Conservation (phyloP, 2,329 filamentous ascomycete genomes). For the Paecilomyces sp. region DNA sequence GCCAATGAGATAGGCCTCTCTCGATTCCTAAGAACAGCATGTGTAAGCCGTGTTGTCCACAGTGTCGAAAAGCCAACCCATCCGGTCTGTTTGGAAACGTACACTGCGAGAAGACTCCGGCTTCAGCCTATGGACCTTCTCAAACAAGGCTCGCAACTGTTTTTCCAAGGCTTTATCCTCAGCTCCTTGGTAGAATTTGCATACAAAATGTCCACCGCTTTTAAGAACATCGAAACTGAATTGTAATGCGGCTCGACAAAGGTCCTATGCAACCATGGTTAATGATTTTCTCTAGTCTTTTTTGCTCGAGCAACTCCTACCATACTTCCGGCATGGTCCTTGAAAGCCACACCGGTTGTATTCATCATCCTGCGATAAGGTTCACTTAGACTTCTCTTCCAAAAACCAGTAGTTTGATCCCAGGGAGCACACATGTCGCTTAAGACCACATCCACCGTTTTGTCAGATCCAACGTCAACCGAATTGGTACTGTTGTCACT, state of each 20-base stretch:
- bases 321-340: slow-evolving; percentile 92
- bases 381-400: slow-evolving; percentile 87
- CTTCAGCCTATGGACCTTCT: slow-evolving; percentile 77
- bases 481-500: slow-evolving; percentile 8
- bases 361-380: slow-evolving; percentile 99
- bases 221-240: slow-evolving; percentile 82
- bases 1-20: slow-evolving; percentile 80
- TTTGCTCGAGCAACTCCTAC: slow-evolving; percentile 46
- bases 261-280: slow-evolving; percentile 53
- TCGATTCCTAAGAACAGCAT: slow-evolving; percentile 56
- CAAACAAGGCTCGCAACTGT: slow-evolving; percentile 68
- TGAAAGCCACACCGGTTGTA: slow-evolving; percentile 78
- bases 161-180: slow-evolving; percentile 77
- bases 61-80: slow-evolving; percentile 1
- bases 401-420: slow-evolving; percentile 70
- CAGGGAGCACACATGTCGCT: slow-evolving; percentile 99
- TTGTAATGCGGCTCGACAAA: slow-evolving; percentile 75
- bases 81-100: slow-evolving; percentile 28
- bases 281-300: neutral
- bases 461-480: slow-evolving; percentile 27
- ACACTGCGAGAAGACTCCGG: slow-evolving; percentile 85
- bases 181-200: slow-evolving; percentile 91
- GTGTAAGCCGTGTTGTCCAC: neutral
- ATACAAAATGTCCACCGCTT: slow-evolving; percentile 81
- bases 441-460: slow-evolving; percentile 81